Evolutionary conservation across 179 eudicot species (phyloP), one percentile per base, ranked within the genome.

Genomic region (Monotropa hypopitys): DNA sequence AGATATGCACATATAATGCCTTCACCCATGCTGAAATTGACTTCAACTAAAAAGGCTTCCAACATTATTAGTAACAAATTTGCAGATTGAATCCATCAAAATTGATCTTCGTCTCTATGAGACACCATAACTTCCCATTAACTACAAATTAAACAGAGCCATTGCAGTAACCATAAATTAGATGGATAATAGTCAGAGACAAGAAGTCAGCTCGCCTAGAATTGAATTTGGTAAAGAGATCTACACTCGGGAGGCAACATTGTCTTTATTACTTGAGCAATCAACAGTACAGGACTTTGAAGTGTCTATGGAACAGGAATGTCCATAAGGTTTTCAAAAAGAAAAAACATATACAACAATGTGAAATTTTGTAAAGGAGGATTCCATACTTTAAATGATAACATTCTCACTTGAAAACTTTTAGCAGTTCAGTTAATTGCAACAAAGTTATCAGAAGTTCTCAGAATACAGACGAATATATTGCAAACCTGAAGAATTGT

Each of bases 401-500:
- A 12, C 23, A 23, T 40, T 74, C 42, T 15, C 70, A 43, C 50
- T 28, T 23, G 21, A 75, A 74, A 40, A 51, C 16, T 16, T 32
- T n/a, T 20, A n/a, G 20, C 33, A 30, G 47, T 53, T 73, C 66
- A n/a, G 50, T 16, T 66, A 66, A 40, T 61, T 32, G 43, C 40
- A 43, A 20, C n/a, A 61, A 72, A 57, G n/a, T 20, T 18, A n/a
- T 26, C 18, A 42, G 10, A 57, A 70, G 70, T 15, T 28, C 30
- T n/a, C 20, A 1, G 43, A 20, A 74, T 23, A 74, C 3, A 54
- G 32, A 21, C 63, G 50, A 71, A 42, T 65, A 82, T 68, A 51
- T 76, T 74, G 65, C 77, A 63, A 77, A 94, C 99, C 99, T 87
- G 99, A 93, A 74, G 96, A 79, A 78, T 89, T 93, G 87, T 86